Evolutionary conservation across 306 rosid species (phyloP).

Genomic region (Quillaja saponaria): DNA sequence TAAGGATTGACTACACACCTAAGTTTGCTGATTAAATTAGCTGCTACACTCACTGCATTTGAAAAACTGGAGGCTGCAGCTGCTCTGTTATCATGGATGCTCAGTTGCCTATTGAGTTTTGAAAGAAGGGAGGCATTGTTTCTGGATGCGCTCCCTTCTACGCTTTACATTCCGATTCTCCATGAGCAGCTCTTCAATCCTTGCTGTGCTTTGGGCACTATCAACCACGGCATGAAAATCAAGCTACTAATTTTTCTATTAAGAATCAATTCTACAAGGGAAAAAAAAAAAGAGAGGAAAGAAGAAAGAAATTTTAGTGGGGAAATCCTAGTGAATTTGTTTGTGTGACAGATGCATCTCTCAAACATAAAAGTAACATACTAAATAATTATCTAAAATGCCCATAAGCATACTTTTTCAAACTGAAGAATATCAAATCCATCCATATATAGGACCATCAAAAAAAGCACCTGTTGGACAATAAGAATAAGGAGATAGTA

Average conservation of each 20-base stretch:
- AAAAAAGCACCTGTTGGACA: constrained; percentile 18
- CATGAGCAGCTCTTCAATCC: constrained; percentile 54
- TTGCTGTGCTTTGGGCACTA: constrained; percentile 55
- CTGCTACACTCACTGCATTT: constrained; percentile 42
- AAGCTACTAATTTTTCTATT: not conserved
- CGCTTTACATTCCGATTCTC: constrained; percentile 47
- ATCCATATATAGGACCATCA: not conserved
- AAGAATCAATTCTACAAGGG: constrained; percentile 10
- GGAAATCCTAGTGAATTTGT: not conserved
- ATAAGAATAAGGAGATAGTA: constrained; percentile 8
- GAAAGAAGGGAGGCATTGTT: constrained; percentile 60
- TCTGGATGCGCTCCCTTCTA: constrained; percentile 55
- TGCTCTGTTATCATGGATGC: constrained; percentile 54
- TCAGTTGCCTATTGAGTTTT: constrained; percentile 48
- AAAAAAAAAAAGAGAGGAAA: not conserved
- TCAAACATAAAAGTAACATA: constrained; percentile 10
- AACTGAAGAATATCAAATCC: not conserved
- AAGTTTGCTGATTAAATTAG: constrained; percentile 31
- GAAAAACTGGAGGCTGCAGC: constrained; percentile 52
- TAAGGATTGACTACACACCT: not conserved
- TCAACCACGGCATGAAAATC: constrained; percentile 24
- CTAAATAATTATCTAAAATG: constrained; percentile 1
- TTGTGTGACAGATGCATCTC: constrained; percentile 20
- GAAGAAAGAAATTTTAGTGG: constrained; percentile 6
- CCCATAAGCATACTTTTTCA: not conserved